Percentiles rank a stretch among this genome's conserved stretches.
Conservation (phyloP, 148 eudicot genomes). For the Rhododendron ferrugineum region DNA sequence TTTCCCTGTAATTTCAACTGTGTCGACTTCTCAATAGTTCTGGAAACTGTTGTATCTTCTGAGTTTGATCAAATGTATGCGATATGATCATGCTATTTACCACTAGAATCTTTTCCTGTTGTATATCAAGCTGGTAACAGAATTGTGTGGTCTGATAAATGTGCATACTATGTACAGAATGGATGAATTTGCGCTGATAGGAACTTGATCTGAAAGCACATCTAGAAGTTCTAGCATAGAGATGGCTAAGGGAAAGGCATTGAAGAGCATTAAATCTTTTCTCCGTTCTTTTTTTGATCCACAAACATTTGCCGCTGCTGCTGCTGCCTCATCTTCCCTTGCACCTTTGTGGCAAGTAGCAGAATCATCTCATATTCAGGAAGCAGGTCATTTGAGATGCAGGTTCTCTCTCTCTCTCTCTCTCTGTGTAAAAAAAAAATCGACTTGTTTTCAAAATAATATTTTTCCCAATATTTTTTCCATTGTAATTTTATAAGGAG, state of each 20-base stretch:
- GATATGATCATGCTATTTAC: background rate
- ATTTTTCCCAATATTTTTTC: background rate
- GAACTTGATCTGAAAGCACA: conserved; percentile 18
- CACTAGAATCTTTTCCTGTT: background rate
- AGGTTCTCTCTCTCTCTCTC: background rate
- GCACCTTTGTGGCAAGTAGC: conserved; percentile 66
- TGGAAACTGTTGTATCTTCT: background rate
- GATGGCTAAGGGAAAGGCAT: conserved; percentile 66
- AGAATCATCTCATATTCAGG: conserved; percentile 70
- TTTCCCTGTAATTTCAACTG: background rate
- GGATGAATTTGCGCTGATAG: conserved; percentile 51
- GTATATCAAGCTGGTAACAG: background rate
- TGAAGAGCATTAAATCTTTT: conserved; percentile 67
- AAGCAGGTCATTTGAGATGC: conserved; percentile 64
- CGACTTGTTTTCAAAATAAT: background rate
- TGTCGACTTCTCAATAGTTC: background rate
- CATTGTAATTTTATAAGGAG: background rate
- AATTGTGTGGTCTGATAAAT: background rate
- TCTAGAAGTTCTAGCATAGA: conserved; percentile 66
- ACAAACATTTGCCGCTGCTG: conserved; percentile 69
- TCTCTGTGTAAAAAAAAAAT: background rate
- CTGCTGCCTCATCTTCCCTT: conserved; percentile 64
- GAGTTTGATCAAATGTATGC: background rate
- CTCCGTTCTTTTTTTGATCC: conserved; percentile 52
- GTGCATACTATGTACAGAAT: conserved; percentile 43